These are phyloP conservation scores for Trypethelium eluteriae DNA, from an alignment of 495 filamentous ascomycete genomes.

Conservation along the genomic window DNA sequence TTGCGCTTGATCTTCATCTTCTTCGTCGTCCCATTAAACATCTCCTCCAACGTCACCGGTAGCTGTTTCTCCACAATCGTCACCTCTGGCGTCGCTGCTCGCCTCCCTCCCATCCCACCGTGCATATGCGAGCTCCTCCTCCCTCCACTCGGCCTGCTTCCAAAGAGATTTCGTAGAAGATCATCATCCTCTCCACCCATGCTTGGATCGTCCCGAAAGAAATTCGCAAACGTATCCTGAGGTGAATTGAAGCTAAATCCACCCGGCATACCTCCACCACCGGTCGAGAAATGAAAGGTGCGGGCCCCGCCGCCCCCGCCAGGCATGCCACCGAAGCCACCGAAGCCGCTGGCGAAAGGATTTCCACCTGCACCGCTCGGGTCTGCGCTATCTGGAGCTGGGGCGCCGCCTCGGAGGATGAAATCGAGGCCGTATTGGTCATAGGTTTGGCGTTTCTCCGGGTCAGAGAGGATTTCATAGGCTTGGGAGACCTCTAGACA, in stretches of 20 bases:
- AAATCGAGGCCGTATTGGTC: conserved; percentile 94
- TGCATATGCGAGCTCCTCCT: conserved; percentile 31
- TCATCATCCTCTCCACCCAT: conserved; percentile 43
- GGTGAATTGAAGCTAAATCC: conserved; percentile 77
- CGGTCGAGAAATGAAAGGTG: conserved; percentile 69
- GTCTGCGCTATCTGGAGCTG: conserved; percentile 49
- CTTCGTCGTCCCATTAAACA: conserved; percentile 78
- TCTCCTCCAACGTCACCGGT: conserved; percentile 73
- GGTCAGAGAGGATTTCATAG: conserved; percentile 95
- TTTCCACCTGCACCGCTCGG: conserved; percentile 38
- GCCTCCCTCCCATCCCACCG: conserved; percentile 17
- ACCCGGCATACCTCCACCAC: conserved; percentile 42
- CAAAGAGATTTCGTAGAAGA: conserved; percentile 34
- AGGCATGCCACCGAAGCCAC: conserved; percentile 53
- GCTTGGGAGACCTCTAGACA: conserved; percentile 78
- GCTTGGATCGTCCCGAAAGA: conserved; percentile 52
- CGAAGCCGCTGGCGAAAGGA: conserved; percentile 40
- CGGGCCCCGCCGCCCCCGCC: conserved; percentile 44
- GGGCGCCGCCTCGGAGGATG: conserved; percentile 69
- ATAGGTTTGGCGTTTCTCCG: conserved; percentile 93
- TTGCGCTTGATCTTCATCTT: conserved; percentile 98
- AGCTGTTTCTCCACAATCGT: conserved; percentile 83
- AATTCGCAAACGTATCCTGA: conserved; percentile 75
- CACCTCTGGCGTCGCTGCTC: conserved; percentile 47
- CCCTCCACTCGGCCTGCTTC: conserved; percentile 31